Evolutionary conservation across 768 basidiomycete species (phyloP).

Genomic region (Fistulinella prunicolor): DNA sequence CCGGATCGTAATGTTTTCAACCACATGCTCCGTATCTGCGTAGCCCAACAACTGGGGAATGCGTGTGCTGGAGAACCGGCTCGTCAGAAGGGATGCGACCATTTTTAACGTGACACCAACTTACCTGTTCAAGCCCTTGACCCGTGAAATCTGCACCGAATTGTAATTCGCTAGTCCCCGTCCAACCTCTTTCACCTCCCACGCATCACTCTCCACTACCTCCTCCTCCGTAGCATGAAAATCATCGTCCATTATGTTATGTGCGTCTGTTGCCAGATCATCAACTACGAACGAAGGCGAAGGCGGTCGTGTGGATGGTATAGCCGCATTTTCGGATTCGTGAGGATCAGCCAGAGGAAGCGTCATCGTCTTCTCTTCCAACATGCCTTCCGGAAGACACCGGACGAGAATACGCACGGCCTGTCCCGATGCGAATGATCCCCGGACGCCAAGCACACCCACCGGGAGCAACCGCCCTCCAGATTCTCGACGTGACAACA

Average conservation of each 20-base stretch:
- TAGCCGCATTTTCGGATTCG: conserved; percentile 29
- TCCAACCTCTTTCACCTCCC: conserved; percentile 87
- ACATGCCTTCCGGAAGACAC: conserved; percentile 27
- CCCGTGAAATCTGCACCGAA: conserved; percentile 81
- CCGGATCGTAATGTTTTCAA: conserved; percentile 89
- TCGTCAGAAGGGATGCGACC: conserved; percentile 1
- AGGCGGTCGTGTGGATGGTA: conserved; percentile 36
- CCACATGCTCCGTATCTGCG: conserved; percentile 95
- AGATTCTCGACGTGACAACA: conserved; percentile 80
- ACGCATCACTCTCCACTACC: conserved; percentile 45
- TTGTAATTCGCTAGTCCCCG: conserved; percentile 96
- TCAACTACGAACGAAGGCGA: conserved; percentile 35
- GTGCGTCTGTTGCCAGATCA: conserved; percentile 22
- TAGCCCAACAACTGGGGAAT: conserved; percentile 84
- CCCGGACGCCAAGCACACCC: conserved; percentile 84
- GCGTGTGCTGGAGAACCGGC: conserved; percentile 55
- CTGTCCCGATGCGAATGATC: conserved; percentile 91
- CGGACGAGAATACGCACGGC: conserved; percentile 82
- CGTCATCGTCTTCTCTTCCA: conserved; percentile 27
- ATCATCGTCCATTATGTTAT: conserved; percentile 33
- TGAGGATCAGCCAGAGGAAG: too few relatives aligned
- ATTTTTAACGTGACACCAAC: conserved; percentile 18
- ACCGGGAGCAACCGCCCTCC: conserved; percentile 91
- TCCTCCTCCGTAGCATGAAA: conserved; percentile 23
- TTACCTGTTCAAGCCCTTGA: conserved; percentile 91